These are phyloP conservation scores for Stenogyne calaminthoides DNA, from an alignment of 305 asterid species.

Conservation along the genomic window DNA sequence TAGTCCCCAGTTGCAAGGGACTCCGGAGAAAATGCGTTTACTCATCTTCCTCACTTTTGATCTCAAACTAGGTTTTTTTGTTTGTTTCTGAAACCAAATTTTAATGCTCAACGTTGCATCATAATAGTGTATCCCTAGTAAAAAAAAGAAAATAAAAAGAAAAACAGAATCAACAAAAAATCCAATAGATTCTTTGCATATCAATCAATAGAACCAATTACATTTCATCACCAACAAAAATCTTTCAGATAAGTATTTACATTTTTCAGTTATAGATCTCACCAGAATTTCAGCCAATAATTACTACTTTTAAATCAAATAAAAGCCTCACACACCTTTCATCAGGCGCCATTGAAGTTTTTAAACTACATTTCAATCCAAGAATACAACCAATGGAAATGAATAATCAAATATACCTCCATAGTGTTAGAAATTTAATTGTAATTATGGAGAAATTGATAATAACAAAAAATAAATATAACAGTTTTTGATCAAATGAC, in stretches of 20 bases:
- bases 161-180: neutral
- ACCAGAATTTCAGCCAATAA: conserved; percentile 4
- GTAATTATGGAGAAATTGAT: too few species aligned
- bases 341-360: too few species aligned
- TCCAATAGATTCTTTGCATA: neutral
- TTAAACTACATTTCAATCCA: too few species aligned
- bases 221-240: neutral
- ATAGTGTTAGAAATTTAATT: too few species aligned
- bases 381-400: neutral
- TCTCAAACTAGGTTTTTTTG: conserved; percentile 48
- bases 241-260: neutral
- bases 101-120: conserved; percentile 68
- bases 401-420: conserved; percentile 21
- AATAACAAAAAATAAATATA: too few species aligned
- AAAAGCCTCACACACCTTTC: neutral
- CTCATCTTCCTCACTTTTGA: conserved; percentile 71
- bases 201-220: neutral
- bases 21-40: conserved; percentile 90
- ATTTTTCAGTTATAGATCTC: conserved; percentile 11
- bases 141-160: conserved; percentile 27
- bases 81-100: too few species aligned
- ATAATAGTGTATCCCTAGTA: conserved; percentile 39
- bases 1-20: conserved; percentile 93
- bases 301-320: too few species aligned
- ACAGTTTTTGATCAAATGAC: too few species aligned